Evolutionary conservation across 129 eudicot species (phyloP), one percentile per base, ranked within the genome.

Genomic region (Flaveria bidentis): DNA sequence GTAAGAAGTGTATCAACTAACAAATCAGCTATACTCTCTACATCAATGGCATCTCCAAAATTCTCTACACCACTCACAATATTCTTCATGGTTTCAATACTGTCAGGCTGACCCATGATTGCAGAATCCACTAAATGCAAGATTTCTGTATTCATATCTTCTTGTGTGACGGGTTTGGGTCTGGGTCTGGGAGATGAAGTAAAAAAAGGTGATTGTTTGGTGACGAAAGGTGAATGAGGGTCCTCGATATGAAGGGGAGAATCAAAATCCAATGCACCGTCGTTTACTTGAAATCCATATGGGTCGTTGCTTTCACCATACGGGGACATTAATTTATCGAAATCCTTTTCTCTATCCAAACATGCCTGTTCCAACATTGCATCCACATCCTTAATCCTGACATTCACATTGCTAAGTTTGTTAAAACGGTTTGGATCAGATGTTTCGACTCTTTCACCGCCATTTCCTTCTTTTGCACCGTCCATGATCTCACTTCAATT

Each of bases 1-100:
- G 95, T 92, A 55, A 93, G 89, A 90, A 93, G 98, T 13, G 97
- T 88, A 83, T 93, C 98, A 76, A 90, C 90, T 52, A 93, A 86
- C 81, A 87, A 77, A 69, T 80, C 78, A 49, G 97, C 84, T 62
- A 86, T 58, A 13, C 83, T 72, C 1, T 87, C 90, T 65, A 81
- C 85, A 67, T 84, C 86, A 57, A 82, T 76, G 25, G 78, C 92
- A 73, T 84, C 80, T 42, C 83, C 97, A 77, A 87, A 90, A 68
- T 76, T 74, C 82, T 85, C 92, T 63, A 67, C 82, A 62, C 96
- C 97, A 80, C 86, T 88, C 67, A 93, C 91, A 42, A 85, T 74
- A 80, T 84, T 87, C 82, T 85, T 93, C 86, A 93, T 75, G 42
- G 87, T 86, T 22, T 84, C 88, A 76, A 93, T 80, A 84, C 98